Evolutionary conservation across 2,329 filamentous ascomycete genomes (phyloP).

Genomic region (Fusarium pilosicola): DNA sequence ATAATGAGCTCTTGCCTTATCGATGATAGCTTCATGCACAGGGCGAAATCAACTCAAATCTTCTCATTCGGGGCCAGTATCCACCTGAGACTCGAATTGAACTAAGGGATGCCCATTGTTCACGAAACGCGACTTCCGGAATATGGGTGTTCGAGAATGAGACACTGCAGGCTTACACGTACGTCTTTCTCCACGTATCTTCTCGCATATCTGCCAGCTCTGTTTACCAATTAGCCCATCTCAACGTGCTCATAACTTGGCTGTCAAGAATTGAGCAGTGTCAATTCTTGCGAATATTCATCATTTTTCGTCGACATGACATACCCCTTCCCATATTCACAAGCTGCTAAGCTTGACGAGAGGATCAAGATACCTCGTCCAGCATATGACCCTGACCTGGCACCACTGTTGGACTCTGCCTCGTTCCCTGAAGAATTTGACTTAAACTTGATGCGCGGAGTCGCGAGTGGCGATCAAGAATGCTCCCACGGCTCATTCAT

Average conservation of each 20-base stretch:
- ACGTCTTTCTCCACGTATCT: neutral
- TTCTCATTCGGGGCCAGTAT: neutral
- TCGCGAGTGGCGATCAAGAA: neutral
- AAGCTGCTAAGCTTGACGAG: slow-evolving; percentile 2
- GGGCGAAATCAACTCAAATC: slow-evolving; percentile 6
- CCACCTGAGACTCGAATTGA: accelerated
- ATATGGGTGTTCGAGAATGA: neutral
- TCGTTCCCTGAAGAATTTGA: slow-evolving; percentile 6
- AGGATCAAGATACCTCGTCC: slow-evolving; percentile 5
- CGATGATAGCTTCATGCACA: neutral
- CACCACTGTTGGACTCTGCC: slow-evolving; percentile 1
- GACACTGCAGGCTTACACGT: neutral
- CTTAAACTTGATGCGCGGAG: slow-evolving; percentile 3
- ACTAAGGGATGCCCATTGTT: accelerated
- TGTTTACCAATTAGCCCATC: no score
- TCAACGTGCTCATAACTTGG: neutral
- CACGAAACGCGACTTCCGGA: accelerated
- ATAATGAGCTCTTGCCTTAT: neutral
- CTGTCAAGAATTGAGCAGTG: neutral
- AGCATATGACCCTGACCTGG: neutral
- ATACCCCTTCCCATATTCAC: slow-evolving; percentile 3
- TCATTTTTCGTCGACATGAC: neutral
- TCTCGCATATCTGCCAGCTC: neutral
- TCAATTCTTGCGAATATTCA: accelerated
- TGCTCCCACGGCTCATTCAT: slow-evolving; percentile 7